Evolutionary conservation across 2,329 filamentous ascomycete genomes (phyloP), one percentile per base, ranked within the genome.

Genomic region (Cordyceps cicadae): DNA sequence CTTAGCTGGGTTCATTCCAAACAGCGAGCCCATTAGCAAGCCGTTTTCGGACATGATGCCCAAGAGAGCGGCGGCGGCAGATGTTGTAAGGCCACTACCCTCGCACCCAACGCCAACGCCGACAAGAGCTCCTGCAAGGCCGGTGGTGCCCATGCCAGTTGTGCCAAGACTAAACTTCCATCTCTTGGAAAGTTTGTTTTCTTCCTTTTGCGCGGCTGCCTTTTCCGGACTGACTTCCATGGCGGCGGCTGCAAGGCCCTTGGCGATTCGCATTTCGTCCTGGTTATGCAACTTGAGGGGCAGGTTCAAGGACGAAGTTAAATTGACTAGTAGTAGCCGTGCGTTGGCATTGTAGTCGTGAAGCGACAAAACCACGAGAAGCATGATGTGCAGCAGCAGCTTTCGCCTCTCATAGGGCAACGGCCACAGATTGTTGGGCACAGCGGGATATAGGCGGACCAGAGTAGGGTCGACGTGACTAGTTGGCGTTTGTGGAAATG

Each of bases 1-100:
- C 41, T 87, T 84, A 1, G 87, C 86, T 49, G 89, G 89, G 70
- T 95, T 96, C n/a, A 94, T 90, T 9, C 94, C 94, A 69, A 97
- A 97, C 45, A 97, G 77, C 43, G 88, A 85, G 17, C 92, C 93
- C 34, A 96, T 87, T 48, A 92, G 78, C 17, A 94, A 82, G 5
- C 87, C 84, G 63, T 88, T 94, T 43, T 92, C 87, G 2, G 91
- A 88, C 68, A 97, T 80, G 19, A 86, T 82, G 12, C 92, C 93
- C 0, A 97, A 77, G 58, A 96, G 85, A 1, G 86, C 86, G 21
- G 92, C 90, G 12, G 90, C 88, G 24, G 87, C 86, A 2, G 86
- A 87, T 1, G 86, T 81, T 19, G 87, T 87, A 1, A 97, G 79
- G 2, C 90, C 90, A 26, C 88, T 87, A 76, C 92, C 88, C 0